Evolutionary conservation across 805 yeast species (phyloP).

Genomic region (Candida bentonensis): DNA sequence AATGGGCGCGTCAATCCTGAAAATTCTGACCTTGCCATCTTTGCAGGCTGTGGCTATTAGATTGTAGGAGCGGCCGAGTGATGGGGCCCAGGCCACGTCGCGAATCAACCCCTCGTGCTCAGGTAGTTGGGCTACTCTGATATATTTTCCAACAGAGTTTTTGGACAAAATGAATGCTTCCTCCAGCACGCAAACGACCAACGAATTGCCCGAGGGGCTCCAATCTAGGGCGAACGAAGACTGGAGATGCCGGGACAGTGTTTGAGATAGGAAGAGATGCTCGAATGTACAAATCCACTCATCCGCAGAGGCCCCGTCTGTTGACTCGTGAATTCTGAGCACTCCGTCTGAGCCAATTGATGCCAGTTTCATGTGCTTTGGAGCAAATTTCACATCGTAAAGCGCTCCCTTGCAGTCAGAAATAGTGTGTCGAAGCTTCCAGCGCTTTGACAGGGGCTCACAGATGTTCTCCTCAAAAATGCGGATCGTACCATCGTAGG

Average conservation of each 20-base stretch:
- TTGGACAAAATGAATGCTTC: constrained; percentile 67
- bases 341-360: constrained; percentile 84
- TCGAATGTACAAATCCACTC: constrained; percentile 73
- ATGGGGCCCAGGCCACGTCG: constrained; percentile 91
- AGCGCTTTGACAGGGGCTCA: constrained; percentile 66
- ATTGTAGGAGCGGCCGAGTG: constrained; percentile 82
- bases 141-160: constrained; percentile 31
- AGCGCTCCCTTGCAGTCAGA: constrained; percentile 83
- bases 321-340: constrained; percentile 69
- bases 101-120: constrained; percentile 82
- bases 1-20: constrained; percentile 34
- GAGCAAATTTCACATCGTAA: constrained; percentile 83
- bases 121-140: constrained; percentile 44
- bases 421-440: constrained; percentile 62
- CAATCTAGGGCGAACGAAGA: constrained; percentile 76
- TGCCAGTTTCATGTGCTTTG: constrained; percentile 70
- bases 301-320: constrained; percentile 78
- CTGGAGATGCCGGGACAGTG: constrained; percentile 71
- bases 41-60: constrained; percentile 90
- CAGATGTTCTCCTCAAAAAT: constrained; percentile 85
- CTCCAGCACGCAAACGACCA: constrained; percentile 75
- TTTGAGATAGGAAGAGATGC: constrained; percentile 40
- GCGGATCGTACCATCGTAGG: constrained; percentile 79
- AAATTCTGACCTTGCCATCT: constrained; percentile 83
- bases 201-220: constrained; percentile 83